These are phyloP conservation scores for Fusarium aywerte DNA, from an alignment of 2,329 filamentous ascomycete genomes.

Conservation along the genomic window DNA sequence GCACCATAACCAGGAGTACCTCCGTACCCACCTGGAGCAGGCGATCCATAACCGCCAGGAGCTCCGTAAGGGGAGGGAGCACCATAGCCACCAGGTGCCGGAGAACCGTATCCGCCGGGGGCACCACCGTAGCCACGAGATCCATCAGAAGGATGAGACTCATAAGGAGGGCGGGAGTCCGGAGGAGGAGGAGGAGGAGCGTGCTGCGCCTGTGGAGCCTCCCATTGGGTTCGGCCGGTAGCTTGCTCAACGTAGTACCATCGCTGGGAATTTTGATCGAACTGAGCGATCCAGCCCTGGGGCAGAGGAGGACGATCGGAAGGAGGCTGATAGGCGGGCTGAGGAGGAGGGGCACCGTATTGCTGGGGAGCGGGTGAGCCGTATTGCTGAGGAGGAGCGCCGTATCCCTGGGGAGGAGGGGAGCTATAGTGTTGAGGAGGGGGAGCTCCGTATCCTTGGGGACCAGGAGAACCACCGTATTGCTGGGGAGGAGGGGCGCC, in stretches of 20 bases:
- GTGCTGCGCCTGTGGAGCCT: slow-evolving; percentile 58
- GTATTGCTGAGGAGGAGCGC: slow-evolving; percentile 41
- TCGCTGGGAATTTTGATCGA: slow-evolving; percentile 68
- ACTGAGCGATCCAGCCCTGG: slow-evolving; percentile 71
- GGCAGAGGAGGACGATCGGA: slow-evolving; percentile 62
- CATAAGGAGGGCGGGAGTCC: slow-evolving; percentile 39
- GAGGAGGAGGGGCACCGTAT: slow-evolving; percentile 43
- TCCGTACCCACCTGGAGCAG: slow-evolving; percentile 37
- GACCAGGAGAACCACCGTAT: slow-evolving; percentile 39
- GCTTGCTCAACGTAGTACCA: slow-evolving; percentile 74
- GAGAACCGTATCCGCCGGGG: slow-evolving; percentile 37
- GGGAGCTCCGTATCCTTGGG: slow-evolving; percentile 25
- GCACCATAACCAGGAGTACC: slow-evolving; percentile 27
- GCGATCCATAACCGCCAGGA: slow-evolving; percentile 33
- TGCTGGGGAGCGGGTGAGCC: slow-evolving; percentile 52
- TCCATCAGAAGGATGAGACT: slow-evolving; percentile 38
- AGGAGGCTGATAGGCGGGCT: slow-evolving; percentile 50
- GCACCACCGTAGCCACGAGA: slow-evolving; percentile 42
- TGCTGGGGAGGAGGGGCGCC: slow-evolving; percentile 53
- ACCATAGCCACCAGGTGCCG: slow-evolving; percentile 38
- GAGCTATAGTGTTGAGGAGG: slow-evolving; percentile 5
- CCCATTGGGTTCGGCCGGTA: slow-evolving; percentile 72
- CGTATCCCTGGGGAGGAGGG: slow-evolving; percentile 21
- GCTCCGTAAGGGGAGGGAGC: slow-evolving; percentile 33
- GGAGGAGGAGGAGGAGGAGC: slow-evolving; percentile 41